These are phyloP conservation scores for Eucalyptus globulus DNA, from an alignment of 345 rosid genomes.

Conservation along the genomic window DNA sequence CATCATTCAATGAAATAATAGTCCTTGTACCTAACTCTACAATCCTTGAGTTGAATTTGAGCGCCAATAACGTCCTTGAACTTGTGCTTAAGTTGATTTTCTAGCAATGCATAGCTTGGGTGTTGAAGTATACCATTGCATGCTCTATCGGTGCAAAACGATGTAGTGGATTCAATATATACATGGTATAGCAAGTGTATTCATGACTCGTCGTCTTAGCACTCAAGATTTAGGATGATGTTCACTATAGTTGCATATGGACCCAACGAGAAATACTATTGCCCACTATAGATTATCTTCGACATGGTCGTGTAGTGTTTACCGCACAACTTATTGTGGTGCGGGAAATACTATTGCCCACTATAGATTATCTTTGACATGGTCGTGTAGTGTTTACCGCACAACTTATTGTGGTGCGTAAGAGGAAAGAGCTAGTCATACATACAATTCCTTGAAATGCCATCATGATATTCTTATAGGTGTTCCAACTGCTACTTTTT, in stretches of 20 bases:
- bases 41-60: background rate
- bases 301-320: too few relatives aligned
- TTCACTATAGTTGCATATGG: background rate
- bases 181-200: background rate
- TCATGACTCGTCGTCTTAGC: background rate
- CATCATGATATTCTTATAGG: too few relatives aligned
- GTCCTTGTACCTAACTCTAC: background rate
- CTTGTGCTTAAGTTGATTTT: background rate
- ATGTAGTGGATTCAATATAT: rapidly evolving
- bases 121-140: background rate
- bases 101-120: too few relatives aligned
- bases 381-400: too few relatives aligned
- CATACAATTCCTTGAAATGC: too few relatives aligned
- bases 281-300: background rate
- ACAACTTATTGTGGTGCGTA: too few relatives aligned
- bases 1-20: background rate
- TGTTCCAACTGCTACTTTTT: too few relatives aligned
- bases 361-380: too few relatives aligned
- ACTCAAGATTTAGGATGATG: too few relatives aligned
- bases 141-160: background rate
- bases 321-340: too few relatives aligned
- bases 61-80: background rate
- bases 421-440: too few relatives aligned
- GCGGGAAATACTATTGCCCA: background rate
- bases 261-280: background rate